phyloP scores from a whole-genome alignment of 129 eudicot species.

The Ambrosia artemisiifolia region DNA sequence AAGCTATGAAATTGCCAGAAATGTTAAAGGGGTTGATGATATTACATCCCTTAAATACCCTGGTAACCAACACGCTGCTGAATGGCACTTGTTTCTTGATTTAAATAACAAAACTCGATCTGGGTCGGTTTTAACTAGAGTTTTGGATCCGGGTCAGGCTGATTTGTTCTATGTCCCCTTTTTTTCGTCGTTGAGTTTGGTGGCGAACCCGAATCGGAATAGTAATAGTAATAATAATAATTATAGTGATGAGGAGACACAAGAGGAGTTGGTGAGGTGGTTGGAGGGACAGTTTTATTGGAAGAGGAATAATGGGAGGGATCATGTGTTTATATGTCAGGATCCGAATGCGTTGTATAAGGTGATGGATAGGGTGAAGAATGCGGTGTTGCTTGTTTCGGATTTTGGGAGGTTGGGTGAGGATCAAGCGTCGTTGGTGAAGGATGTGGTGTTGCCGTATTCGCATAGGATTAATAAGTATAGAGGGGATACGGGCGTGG shows the following conservation, averaged over 20 bases:
- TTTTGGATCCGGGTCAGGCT: conserved; percentile 68
- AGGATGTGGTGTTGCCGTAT: conserved; percentile 85
- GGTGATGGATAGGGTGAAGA: conserved; percentile 74
- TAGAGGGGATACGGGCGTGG: conserved; percentile 69
- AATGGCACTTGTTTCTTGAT: conserved; percentile 80
- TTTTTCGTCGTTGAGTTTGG: conserved; percentile 81
- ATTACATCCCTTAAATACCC: conserved; percentile 56
- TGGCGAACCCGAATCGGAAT: conserved; percentile 64
- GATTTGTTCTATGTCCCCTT: conserved; percentile 85
- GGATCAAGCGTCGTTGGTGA: conserved; percentile 82
- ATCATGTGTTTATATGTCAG: conserved; percentile 89
- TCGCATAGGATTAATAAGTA: conserved; percentile 74
- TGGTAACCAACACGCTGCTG: conserved; percentile 97
- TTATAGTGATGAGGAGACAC: conserved; percentile 72
- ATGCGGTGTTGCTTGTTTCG: conserved; percentile 83
- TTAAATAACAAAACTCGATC: conserved; percentile 39
- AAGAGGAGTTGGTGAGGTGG: conserved; percentile 74
- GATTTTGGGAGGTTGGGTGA: conserved; percentile 87
- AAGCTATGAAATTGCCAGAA: conserved; percentile 70
- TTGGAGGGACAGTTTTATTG: conserved; percentile 77
- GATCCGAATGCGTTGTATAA: conserved; percentile 96
- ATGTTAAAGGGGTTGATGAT: conserved; percentile 30
- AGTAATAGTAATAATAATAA: not conserved
- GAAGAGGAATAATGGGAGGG: conserved; percentile 97
- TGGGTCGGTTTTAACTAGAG: conserved; percentile 54